A percentile compares a stretch with the other conserved stretches of the same genome.
These are phyloP conservation scores for Pelargonium citronellum DNA, from an alignment of 441 rosid species.

Conservation along the genomic window DNA sequence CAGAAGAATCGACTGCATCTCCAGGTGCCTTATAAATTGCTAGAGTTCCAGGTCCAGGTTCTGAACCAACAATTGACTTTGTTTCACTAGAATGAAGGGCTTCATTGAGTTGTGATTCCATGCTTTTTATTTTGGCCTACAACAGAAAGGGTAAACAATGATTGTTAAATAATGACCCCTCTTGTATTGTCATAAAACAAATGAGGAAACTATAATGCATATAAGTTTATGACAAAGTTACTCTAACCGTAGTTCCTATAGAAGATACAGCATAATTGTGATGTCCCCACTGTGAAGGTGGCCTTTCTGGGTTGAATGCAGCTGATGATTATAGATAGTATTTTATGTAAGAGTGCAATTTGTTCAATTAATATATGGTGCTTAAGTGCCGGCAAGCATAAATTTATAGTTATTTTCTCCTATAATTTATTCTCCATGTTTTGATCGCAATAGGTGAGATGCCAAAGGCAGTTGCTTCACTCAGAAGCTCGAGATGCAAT, in stretches of 20 bases:
- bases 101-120: conserved; percentile 69
- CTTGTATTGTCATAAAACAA: too few species aligned
- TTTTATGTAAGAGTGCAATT: neutral
- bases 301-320: neutral
- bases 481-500: neutral
- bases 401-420: neutral
- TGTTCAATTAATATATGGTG: neutral
- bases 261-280: too few species aligned
- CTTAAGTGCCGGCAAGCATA: neutral
- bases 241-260: too few species aligned
- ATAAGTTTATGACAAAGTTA: too few species aligned
- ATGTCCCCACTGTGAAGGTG: neutral
- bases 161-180: conserved; percentile 1
- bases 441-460: neutral
- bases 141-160: conserved; percentile 22
- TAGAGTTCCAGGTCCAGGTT: conserved; percentile 37
- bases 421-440: neutral
- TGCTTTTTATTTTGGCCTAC: conserved; percentile 59
- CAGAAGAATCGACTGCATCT: conserved; percentile 65
- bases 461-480: neutral
- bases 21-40: conserved; percentile 41
- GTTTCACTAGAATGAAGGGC: conserved; percentile 42
- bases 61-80: conserved; percentile 39
- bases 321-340: neutral
- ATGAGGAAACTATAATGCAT: too few species aligned